Evolutionary conservation across 371 early-diverging fungal genomes (phyloP).

Genomic region (Mucor velutinosus): DNA sequence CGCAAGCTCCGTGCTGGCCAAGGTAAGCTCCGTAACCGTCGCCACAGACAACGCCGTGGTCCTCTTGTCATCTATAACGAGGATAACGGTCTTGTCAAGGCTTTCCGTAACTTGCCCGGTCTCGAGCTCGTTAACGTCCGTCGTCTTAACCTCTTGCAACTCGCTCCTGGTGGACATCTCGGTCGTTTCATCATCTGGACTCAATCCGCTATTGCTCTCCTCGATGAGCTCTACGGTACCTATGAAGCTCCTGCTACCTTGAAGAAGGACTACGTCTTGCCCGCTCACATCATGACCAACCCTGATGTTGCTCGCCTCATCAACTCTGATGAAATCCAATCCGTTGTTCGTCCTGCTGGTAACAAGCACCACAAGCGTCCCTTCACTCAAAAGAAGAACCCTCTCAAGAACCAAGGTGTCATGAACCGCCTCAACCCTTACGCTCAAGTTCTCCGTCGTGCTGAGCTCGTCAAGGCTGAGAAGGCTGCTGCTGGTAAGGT

Average conservation of each 20-base stretch:
- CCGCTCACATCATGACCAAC: conserved; percentile 89
- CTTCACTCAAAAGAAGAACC: conserved; percentile 97
- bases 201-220: conserved; percentile 92
- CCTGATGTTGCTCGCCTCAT: conserved; percentile 96
- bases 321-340: conserved; percentile 98
- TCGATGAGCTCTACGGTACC: conserved; percentile 96
- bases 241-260: conserved; percentile 77
- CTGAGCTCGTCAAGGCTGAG: conserved; percentile 71
- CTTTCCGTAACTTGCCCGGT: conserved; percentile 99
- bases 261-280: conserved; percentile 96
- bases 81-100: conserved; percentile 95
- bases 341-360: conserved; percentile 89
- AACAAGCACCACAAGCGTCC: conserved; percentile 83
- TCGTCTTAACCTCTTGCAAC: conserved; percentile 96
- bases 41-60: conserved; percentile 98
- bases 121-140: conserved; percentile 95
- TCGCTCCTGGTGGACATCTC: conserved; percentile 99
- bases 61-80: conserved; percentile 97
- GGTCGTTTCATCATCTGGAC: conserved; percentile 99
- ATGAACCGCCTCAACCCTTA: conserved; percentile 97
- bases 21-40: conserved; percentile 99
- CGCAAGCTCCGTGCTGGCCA: conserved; percentile 98
- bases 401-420: conserved; percentile 91
- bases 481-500: conserved; percentile 72
- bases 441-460: conserved; percentile 86